Percentiles rank a stretch among this genome's conserved stretches.
Conservation (phyloP, 1,284 basidiomycete species). For the Sparassis latifolia region DNA sequence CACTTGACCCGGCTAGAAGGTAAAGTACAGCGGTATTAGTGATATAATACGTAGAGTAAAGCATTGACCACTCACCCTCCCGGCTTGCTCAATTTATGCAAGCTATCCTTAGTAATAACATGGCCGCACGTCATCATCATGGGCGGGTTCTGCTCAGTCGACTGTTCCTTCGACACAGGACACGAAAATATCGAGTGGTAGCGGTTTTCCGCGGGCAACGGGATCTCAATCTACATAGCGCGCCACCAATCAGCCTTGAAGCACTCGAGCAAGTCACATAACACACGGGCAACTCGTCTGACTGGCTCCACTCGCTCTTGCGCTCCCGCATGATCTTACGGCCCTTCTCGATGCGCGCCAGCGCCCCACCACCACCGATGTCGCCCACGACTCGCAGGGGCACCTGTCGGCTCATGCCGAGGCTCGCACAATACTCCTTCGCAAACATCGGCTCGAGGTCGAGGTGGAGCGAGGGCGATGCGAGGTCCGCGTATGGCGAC, state of each 20-base stretch:
- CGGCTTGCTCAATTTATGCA: conserved; percentile 81
- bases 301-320: conserved; percentile 87
- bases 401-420: conserved; percentile 84
- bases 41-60: neutral
- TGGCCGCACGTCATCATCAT: conserved; percentile 98
- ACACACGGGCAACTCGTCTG: conserved; percentile 76
- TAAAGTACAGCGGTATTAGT: conserved; percentile 2
- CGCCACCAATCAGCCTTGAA: neutral
- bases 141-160: conserved; percentile 89
- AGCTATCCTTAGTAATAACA: conserved; percentile 85
- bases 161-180: conserved; percentile 96
- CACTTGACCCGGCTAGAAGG: conserved; percentile 72
- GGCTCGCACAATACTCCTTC: conserved; percentile 82
- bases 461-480: conserved; percentile 59
- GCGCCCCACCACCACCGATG: conserved; percentile 84
- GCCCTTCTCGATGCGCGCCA: conserved; percentile 89
- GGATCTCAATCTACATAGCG: conserved; percentile 82
- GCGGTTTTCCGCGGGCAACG: conserved; percentile 75
- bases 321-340: conserved; percentile 87
- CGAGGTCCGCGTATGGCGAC: conserved; percentile 74
- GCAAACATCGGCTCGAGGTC: conserved; percentile 80
- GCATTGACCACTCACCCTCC: conserved; percentile 58
- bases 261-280: neutral
- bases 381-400: conserved; percentile 85
- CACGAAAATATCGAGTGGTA: conserved; percentile 98